phyloP scores from a whole-genome alignment of 1,284 basidiomycete genomes.

The Retiboletus fuscus region DNA sequence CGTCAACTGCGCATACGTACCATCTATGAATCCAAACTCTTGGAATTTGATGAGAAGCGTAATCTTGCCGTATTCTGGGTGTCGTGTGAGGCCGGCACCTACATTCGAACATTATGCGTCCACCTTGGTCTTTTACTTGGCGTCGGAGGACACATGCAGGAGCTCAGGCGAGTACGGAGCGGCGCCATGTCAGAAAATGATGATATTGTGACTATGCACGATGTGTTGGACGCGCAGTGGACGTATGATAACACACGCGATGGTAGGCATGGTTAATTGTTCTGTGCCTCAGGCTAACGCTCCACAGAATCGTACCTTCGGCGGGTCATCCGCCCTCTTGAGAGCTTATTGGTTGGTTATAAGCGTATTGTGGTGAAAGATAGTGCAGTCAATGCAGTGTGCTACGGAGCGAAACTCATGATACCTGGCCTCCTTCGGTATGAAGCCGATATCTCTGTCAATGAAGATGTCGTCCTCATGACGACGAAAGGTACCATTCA shows the following conservation, averaged over 20 bases:
- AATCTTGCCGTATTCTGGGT: slow-evolving; percentile 99
- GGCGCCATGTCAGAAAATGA: slow-evolving; percentile 98
- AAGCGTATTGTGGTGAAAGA: slow-evolving; percentile 99
- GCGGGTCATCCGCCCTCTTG: slow-evolving; percentile 93
- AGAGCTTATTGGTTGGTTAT: slow-evolving; percentile 94
- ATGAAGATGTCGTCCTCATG: slow-evolving; percentile 99
- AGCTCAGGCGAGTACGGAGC: slow-evolving; percentile 93
- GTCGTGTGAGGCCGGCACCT: slow-evolving; percentile 98
- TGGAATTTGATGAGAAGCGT: slow-evolving; percentile 98
- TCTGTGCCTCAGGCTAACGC: slow-evolving; percentile 22
- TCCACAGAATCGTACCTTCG: slow-evolving; percentile 92
- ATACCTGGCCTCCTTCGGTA: slow-evolving; percentile 98
- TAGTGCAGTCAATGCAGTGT: slow-evolving; percentile 98
- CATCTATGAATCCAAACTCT: slow-evolving; percentile 95
- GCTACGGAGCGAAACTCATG: slow-evolving; percentile 99
- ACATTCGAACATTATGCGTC: slow-evolving; percentile 98
- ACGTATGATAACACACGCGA: slow-evolving; percentile 98
- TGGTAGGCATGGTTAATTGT: slow-evolving; percentile 61
- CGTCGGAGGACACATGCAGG: slow-evolving; percentile 99
- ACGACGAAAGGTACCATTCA: slow-evolving; percentile 88
- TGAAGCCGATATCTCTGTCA: slow-evolving; percentile 93
- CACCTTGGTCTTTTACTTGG: slow-evolving; percentile 95
- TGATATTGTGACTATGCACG: slow-evolving; percentile 99
- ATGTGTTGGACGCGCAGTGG: slow-evolving; percentile 99
- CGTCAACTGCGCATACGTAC: slow-evolving; percentile 98